Base-by-base conservation (phyloP, 2,329 filamentous ascomycete genomes). In the Fusarium tupiense region DNA sequence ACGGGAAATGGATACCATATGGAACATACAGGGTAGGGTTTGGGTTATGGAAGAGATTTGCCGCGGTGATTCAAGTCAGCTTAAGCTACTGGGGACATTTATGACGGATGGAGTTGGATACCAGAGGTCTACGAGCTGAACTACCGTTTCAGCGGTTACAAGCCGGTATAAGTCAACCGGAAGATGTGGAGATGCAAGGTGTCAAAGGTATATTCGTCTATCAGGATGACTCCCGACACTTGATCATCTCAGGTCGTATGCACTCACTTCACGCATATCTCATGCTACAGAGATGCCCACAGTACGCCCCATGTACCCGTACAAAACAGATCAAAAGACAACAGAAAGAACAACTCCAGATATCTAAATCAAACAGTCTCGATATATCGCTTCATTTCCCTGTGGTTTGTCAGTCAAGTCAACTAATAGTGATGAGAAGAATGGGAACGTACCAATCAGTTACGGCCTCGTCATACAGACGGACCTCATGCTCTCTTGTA, bases 391-490 rank as follows among this genome's bases (percentile, higher is more conserved):
- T 89, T 90, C 81, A 94, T 87, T 82, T 95, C 93, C 92, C 92
- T 93, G 72, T 14, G 1, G 26, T 5, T 76, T 71, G 80, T 79
- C 70, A 69, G 73, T 37, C 20, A 43, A 22, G 31, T 35, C 5
- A 24, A 5, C 6, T 10, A 31, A 26, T 6, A 49, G 46, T 7
- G 3, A 20, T 22, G 11, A 11, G 24, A 6, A 24, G 31, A 1
- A 8, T 8, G 26, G 12, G 16, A 17, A 91, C 93, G 82, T 87
- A 96, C 95, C 96, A 98, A 83, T 98, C 96, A 26, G 96, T 98
- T 11, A 98, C 96, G 5, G 95, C 95, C 82, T 98, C 96, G 78
- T 98, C 95, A 93, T 94, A 99, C 26, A 98, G 84, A 70, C 93
- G 87, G 67, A 96, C 89, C 84, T 99, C 96, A 83, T 99, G 95